Evolutionary conservation across 768 basidiomycete species (phyloP), one percentile per base, ranked within the genome.

Genomic region (Tremella yokohamensis): DNA sequence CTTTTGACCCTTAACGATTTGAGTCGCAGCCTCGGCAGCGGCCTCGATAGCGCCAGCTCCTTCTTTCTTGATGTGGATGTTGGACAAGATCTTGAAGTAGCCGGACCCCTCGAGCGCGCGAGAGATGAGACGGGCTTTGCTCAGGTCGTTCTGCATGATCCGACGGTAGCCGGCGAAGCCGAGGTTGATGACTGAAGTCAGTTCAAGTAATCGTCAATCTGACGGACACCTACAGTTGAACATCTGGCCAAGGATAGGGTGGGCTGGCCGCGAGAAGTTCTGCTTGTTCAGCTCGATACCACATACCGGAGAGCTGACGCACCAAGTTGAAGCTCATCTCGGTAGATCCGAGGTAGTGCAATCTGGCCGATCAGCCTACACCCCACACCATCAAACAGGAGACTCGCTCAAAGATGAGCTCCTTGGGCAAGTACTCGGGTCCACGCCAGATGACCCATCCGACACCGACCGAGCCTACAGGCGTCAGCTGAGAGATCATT

Each of bases 401-500:
- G 8, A 16, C 42, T 45, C 42, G 15, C 70, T 81, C 85, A 57
- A 87, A 87, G 63, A 87, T 84, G 61, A 87, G 81, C 61, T 87
- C 86, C 67, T 85, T 84, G 3, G 85, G 86, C 25, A 87, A 80
- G 68, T 76, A 79, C 51, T 81, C 70, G 65, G 82, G 80, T 51
- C 81, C 79, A 22, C 85, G 78, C 83, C 84, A 86, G 61, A 86
- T 74, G 42, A 85, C 80, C 82, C 83, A 85, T 19, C 85, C 86
- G n/a, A 83, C 66, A 34, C 75, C 78, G 49, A 70, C 69, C 18
- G 69, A 38, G 26, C 61, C 56, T 57, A 40, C 2, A 25, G 29
- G 7, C 3, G 24, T 62, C 50, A 49, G 61, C 16, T 34, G 29
- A 50, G 40, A 42, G 8, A 39, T 40, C 15, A 6, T 49, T 20